phyloP scores from a whole-genome alignment of 2,329 filamentous ascomycete species.

The Zymoseptoria ardabiliae region DNA sequence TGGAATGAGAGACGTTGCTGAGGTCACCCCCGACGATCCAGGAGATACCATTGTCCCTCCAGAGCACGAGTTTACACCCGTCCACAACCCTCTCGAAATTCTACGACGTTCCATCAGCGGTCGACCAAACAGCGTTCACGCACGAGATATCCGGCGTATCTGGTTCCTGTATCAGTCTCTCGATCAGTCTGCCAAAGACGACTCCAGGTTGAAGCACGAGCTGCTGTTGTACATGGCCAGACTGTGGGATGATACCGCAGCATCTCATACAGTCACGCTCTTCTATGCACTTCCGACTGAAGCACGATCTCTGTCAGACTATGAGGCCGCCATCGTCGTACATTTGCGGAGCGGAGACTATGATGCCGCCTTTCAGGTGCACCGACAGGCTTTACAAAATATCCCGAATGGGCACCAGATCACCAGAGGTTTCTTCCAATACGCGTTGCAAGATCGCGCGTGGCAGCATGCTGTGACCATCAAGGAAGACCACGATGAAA shows the following conservation, averaged over 20 bases:
- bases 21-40: not conserved
- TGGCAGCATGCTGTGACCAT: conserved; percentile 15
- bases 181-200: conserved; percentile 13
- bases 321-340: conserved; percentile 14
- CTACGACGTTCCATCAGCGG: not conserved
- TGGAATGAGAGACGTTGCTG: not conserved
- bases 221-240: conserved; percentile 23
- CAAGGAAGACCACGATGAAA: conserved; percentile 9
- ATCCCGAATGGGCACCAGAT: conserved; percentile 20
- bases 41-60: not conserved
- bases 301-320: conserved; percentile 15
- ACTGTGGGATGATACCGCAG: conserved; percentile 11
- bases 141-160: conserved; percentile 10
- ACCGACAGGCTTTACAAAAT: conserved; percentile 23
- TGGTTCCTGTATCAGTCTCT: conserved; percentile 34
- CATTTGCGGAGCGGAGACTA: conserved; percentile 14
- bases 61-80: not conserved
- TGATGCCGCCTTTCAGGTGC: conserved; percentile 13
- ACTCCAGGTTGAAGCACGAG: conserved; percentile 19
- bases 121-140: not conserved
- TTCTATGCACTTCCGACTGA: conserved; percentile 20
- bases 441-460: conserved; percentile 10
- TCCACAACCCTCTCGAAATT: not conserved
- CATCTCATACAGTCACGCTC: conserved; percentile 18
- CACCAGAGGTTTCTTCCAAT: conserved; percentile 15